Evolutionary conservation across 108 stramenopile genomes (phyloP).

Genomic region (Pinguiococcus pyrenoidosus): DNA sequence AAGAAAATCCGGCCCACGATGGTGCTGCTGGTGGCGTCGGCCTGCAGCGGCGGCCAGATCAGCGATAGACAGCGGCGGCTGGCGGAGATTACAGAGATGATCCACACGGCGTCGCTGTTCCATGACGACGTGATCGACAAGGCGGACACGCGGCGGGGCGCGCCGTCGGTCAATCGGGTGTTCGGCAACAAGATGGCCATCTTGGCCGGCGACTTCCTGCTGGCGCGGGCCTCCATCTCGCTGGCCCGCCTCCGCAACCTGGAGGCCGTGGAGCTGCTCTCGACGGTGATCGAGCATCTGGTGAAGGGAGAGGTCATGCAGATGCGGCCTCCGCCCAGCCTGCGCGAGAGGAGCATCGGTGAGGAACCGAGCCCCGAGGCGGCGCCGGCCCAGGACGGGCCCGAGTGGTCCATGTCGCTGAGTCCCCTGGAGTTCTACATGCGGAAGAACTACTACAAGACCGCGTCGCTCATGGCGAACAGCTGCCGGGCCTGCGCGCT

Average conservation of each 20-base stretch:
- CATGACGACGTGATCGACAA: slow-evolving; percentile 98
- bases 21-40: slow-evolving; percentile 20
- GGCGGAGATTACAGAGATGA: slow-evolving; percentile 96
- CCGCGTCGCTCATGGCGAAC: slow-evolving; percentile 91
- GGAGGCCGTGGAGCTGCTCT: slow-evolving; percentile 88
- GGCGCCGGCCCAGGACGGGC: neutral
- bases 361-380: neutral
- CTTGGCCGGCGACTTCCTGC: slow-evolving; percentile 82
- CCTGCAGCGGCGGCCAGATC: neutral
- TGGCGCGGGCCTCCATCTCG: slow-evolving; percentile 79
- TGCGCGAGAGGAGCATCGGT: slow-evolving; percentile 20
- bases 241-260: slow-evolving; percentile 81
- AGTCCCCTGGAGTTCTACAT: slow-evolving; percentile 54
- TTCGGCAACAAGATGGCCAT: slow-evolving; percentile 99
- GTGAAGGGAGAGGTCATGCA: slow-evolving; percentile 84
- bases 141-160: slow-evolving; percentile 77
- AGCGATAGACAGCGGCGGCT: slow-evolving; percentile 57
- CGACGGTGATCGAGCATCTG: slow-evolving; percentile 91
- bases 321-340: slow-evolving; percentile 32
- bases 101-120: slow-evolving; percentile 90
- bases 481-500: slow-evolving; percentile 78
- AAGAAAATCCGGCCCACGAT: slow-evolving; percentile 47
- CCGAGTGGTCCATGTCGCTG: neutral
- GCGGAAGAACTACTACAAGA: slow-evolving; percentile 94
- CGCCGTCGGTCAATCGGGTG: slow-evolving; percentile 69